Evolutionary conservation across 805 yeast species (phyloP), one percentile per base, ranked within the genome.

Genomic region (Starmera dryadoides): DNA sequence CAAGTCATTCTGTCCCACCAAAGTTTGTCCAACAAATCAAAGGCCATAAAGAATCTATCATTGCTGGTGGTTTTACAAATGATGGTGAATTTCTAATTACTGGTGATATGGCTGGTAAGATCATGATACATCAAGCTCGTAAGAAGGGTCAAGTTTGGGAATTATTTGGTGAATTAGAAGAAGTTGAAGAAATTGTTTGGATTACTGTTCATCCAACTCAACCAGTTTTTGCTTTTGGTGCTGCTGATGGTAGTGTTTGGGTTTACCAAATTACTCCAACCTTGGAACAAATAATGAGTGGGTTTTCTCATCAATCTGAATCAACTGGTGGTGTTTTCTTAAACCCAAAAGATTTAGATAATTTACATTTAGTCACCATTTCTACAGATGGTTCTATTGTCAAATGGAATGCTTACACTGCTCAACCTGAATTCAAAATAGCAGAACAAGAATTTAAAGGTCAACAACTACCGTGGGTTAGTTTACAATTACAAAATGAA

Each of bases 81-180:
- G 93, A 86, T 53, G 99, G 98, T 20, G 71, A 77, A 34, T 88
- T 68, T 53, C 67, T 86, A 33, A 71, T 93, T 11, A 83, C 96
- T 6, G 98, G 91, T 30, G 99, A 94, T 62, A 93, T 93, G 99
- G 79, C 79, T 39, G 98, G 98, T 39, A 78, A 78, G 51, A 69
- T 91, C 23, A 70, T 85, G 49, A 77, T 88, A 14, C 85, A 81
- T 66, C 75, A 78, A 55, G 66, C 89, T 6, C 60, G 71, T 34
- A 81, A 81, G 50, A 81, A 82, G 34, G 96, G 95, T 22, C 87
- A 89, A 58, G 75, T 76, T 41, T 91, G 98, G 98, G 71, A 68
- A 45, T 63, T 73, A 50, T 66, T 74, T 45, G 82, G 78, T 21
- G 78, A 79, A 43, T 64, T 87, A 42, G 88, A 85, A 53, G 96